Base-by-base conservation (phyloP, 1,284 basidiomycete genomes). In the Ustilago crameri region DNA sequence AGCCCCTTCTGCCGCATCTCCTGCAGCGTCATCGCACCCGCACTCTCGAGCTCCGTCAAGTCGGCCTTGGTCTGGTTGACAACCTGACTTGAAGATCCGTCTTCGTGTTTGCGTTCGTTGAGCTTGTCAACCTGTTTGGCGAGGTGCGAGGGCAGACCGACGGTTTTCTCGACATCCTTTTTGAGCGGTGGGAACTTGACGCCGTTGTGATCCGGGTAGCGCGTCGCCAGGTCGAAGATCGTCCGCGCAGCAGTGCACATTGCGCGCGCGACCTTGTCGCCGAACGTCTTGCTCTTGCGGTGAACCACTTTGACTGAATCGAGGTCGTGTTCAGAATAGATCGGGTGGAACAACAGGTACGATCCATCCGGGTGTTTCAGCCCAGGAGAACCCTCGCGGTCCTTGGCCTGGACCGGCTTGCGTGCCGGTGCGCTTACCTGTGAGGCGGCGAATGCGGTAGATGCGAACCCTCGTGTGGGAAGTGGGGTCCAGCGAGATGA, bases 271-370 rank as follows among this genome's bases (percentile, higher is more conserved):
- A 91, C 46, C 80, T 89, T 91, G 84, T 97, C 94, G 10, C 88
- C 85, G 1, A 91, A 46, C 0, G 88, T 91, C 70, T 88, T 88
- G 12, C 90, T 87, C 30, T 90, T 86, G 45, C 87, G 87, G 66
- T 90, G 88, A 14, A 95, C 86, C 26, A 95, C 88, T 88, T 93
- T 86, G 42, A 93, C 91, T 10, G 90, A 86, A 65, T 89, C 90
- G 67, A 96, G 85, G 82, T 97, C 94, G 34, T 52, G 41, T 23
- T 67, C 60, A 22, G 69, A 67, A 49, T 73, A 73, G 59, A 73
- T 63, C 18, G 69, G 69, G 46, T 73, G 69, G 53, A 73, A 73
- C 38, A 73, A 60, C 22, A 74, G 72, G 43, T 74, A 70, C 50
- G 63, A 60, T 2, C 64, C 57, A 23, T 55, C 49, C 2, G 67